Conservation (phyloP, 1,284 basidiomycete species). For the Dichomitus squalens region DNA sequence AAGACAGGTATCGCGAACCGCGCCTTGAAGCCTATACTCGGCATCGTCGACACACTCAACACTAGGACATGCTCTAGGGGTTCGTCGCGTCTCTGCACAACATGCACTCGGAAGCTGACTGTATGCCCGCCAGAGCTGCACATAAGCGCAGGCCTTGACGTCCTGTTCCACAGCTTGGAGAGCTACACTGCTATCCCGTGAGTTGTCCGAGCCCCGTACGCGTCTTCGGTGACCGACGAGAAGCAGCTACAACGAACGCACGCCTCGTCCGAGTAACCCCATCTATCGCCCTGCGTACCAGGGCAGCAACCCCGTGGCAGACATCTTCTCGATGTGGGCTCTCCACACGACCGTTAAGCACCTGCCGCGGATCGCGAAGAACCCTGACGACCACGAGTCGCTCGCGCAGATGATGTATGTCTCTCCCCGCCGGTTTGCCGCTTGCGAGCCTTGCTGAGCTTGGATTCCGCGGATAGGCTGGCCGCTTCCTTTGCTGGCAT, state of each 20-base stretch:
- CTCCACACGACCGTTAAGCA: slow-evolving; percentile 89
- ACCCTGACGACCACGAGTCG: slow-evolving; percentile 82
- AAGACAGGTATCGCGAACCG: slow-evolving; percentile 97
- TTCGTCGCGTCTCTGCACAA: slow-evolving; percentile 19
- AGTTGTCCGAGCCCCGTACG: slow-evolving; percentile 28
- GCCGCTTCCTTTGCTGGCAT: slow-evolving; percentile 94
- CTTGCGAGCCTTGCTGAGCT: not conserved
- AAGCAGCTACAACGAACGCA: slow-evolving; percentile 81
- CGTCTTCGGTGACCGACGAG: not conserved
- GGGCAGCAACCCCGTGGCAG: slow-evolving; percentile 94
- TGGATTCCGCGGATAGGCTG: slow-evolving; percentile 46
- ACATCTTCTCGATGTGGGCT: slow-evolving; percentile 97
- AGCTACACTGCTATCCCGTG: slow-evolving; percentile 90
- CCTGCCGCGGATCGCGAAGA: slow-evolving; percentile 85
- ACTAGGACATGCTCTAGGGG: slow-evolving; percentile 59
- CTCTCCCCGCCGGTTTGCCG: not conserved
- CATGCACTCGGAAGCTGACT: slow-evolving; percentile 23
- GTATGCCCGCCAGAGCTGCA: slow-evolving; percentile 68
- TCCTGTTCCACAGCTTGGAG: slow-evolving; percentile 93
- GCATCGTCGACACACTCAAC: slow-evolving; percentile 79
- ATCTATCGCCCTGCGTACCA: slow-evolving; percentile 93
- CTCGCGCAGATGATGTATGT: slow-evolving; percentile 89
- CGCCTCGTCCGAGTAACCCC: slow-evolving; percentile 88
- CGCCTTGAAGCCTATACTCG: slow-evolving; percentile 88
- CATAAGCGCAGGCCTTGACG: slow-evolving; percentile 91